Evolutionary conservation across 1,284 basidiomycete genomes (phyloP).

Genomic region (Hypsizygus ulmarius): DNA sequence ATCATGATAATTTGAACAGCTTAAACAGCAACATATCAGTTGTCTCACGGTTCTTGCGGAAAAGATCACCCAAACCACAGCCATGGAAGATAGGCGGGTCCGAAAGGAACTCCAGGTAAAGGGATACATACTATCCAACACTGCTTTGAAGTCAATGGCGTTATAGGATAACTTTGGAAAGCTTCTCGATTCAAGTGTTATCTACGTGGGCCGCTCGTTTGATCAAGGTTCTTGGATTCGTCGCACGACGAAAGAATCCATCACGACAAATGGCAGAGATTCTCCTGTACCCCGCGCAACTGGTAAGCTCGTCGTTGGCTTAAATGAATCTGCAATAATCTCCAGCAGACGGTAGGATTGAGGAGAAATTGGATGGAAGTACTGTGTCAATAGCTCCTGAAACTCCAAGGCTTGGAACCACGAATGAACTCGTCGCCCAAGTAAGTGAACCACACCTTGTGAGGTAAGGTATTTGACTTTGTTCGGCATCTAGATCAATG

Average conservation of each 20-base stretch:
- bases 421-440: conserved; percentile 51
- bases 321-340: conserved; percentile 10
- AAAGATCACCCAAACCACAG: conserved; percentile 84
- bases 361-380: conserved; percentile 56
- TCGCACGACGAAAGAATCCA: conserved; percentile 57
- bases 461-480: neutral
- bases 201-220: conserved; percentile 69
- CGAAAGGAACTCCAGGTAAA: conserved; percentile 86
- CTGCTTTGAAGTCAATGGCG: neutral
- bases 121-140: neutral
- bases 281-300: conserved; percentile 55
- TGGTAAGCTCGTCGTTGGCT: conserved; percentile 25
- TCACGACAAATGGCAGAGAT: conserved; percentile 60
- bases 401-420: conserved; percentile 38
- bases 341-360: conserved; percentile 40
- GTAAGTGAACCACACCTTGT: conserved; percentile 29
- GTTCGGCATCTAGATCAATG: conserved; percentile 53
- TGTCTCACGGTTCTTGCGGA: conserved; percentile 80
- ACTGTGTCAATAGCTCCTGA: conserved; percentile 41
- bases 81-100: conserved; percentile 85
- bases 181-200: conserved; percentile 79
- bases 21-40: conserved; percentile 37
- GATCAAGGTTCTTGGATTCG: conserved; percentile 83
- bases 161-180: conserved; percentile 79
- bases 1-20: neutral